Percentiles rank a stretch among this genome's conserved stretches.
These are phyloP conservation scores for Lichtheimia hyalospora DNA, from an alignment of 371 early-diverging fungal genomes.

Conservation along the genomic window DNA sequence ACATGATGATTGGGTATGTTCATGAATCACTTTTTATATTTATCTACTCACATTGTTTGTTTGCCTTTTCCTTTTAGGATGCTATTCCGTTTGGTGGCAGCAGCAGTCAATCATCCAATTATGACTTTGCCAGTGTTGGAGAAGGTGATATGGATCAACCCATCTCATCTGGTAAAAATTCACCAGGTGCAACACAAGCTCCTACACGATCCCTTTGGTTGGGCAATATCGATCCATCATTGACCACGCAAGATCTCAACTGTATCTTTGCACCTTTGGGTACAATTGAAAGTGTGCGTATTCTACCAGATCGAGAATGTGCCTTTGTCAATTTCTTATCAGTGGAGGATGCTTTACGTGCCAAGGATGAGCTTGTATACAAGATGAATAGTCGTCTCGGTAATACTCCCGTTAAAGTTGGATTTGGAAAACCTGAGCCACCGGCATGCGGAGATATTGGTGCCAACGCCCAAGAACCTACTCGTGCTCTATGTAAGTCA, in stretches of 20 bases:
- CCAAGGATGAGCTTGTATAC: constrained; percentile 31
- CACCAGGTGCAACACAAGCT: constrained; percentile 23
- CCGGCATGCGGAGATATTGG: constrained; percentile 54
- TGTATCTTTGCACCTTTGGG: constrained; percentile 85
- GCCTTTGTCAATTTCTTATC: constrained; percentile 46
- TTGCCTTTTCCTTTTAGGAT: not conserved
- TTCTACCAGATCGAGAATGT: constrained; percentile 74
- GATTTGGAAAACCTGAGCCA: constrained; percentile 87
- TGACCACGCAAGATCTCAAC: constrained; percentile 77
- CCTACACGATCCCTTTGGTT: constrained; percentile 92
- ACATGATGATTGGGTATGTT: constrained; percentile 7
- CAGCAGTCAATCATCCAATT: not conserved
- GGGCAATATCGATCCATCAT: constrained; percentile 83
- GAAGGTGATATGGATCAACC: not conserved
- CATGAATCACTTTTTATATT: no score
- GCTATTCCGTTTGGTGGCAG: not conserved
- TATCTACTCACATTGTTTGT: not conserved
- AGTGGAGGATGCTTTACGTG: constrained; percentile 37
- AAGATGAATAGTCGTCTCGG: constrained; percentile 20
- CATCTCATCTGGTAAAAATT: constrained; percentile 9
- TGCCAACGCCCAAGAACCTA: constrained; percentile 39
- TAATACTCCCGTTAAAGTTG: constrained; percentile 56
- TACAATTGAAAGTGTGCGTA: constrained; percentile 86
- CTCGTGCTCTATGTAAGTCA: constrained; percentile 46
- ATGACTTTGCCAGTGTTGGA: not conserved